These are phyloP conservation scores for Colletotrichum kahawae DNA, from an alignment of 2,329 filamentous ascomycete genomes.

Conservation along the genomic window DNA sequence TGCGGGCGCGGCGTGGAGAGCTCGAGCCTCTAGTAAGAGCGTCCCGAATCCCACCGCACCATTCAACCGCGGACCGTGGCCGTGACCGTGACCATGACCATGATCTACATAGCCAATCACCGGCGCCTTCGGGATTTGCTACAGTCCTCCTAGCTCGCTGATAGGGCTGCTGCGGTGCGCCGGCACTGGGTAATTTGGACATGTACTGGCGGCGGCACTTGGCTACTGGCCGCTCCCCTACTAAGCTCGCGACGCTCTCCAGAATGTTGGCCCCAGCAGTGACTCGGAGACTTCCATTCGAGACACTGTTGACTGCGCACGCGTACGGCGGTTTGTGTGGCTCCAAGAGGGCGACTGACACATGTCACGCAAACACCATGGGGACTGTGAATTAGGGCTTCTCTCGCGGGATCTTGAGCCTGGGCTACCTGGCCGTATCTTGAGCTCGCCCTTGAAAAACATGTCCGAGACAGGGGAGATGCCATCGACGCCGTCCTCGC, in stretches of 20 bases:
- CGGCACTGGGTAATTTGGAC: neutral
- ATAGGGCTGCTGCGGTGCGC: neutral
- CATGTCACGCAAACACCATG: conserved; percentile 8
- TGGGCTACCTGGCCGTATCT: neutral
- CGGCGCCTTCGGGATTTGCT: neutral
- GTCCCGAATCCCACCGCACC: conserved; percentile 6
- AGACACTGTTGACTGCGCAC: neutral
- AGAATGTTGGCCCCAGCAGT: neutral
- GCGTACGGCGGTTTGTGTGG: neutral
- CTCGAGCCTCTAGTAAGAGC: conserved; percentile 11
- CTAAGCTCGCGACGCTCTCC: neutral
- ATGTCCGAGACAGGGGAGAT: conserved; percentile 9
- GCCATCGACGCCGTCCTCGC: neutral
- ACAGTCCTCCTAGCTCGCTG: neutral
- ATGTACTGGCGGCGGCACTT: neutral
- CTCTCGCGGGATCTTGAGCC: neutral
- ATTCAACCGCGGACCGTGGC: neutral
- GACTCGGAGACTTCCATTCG: neutral
- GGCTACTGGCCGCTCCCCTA: neutral
- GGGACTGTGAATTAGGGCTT: neutral
- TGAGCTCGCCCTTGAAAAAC: neutral
- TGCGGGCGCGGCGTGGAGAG: neutral
- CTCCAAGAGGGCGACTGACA: neutral
- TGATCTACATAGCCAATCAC: neutral
- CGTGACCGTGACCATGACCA: neutral